These are phyloP conservation scores for Chrysopogon serrulatus DNA, from an alignment of 176 grass and related monocot genomes.

Conservation along the genomic window DNA sequence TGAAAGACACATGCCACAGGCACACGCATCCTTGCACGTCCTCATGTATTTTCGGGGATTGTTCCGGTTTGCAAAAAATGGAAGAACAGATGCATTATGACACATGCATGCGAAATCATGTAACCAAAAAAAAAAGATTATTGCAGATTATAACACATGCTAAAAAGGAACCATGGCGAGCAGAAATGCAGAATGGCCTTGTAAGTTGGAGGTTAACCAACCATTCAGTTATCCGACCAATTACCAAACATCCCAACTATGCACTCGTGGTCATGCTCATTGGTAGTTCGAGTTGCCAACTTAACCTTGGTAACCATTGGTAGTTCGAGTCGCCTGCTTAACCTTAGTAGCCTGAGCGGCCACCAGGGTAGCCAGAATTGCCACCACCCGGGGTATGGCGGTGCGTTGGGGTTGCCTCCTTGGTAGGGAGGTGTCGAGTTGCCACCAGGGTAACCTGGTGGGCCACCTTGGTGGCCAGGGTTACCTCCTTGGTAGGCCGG, in stretches of 20 bases:
- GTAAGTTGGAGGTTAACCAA: too few relatives aligned
- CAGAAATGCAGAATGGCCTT: not conserved
- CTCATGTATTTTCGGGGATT: too few relatives aligned
- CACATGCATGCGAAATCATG: not conserved
- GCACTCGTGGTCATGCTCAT: not conserved
- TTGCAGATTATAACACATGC: not conserved
- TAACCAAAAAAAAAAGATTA: not conserved
- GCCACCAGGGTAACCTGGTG: conserved; percentile 34
- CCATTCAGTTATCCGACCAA: too few relatives aligned
- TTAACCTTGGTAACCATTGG: conserved; percentile 14
- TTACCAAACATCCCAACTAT: not conserved
- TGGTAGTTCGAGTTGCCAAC: conserved; percentile 16
- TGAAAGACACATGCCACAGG: too few relatives aligned
- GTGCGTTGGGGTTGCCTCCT: conserved; percentile 10
- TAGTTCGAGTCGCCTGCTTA: conserved; percentile 17
- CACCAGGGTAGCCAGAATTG: not conserved
- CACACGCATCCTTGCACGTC: too few relatives aligned
- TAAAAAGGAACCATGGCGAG: not conserved
- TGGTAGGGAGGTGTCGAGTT: conserved; percentile 27
- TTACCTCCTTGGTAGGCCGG: conserved; percentile 38
- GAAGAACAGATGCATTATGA: not conserved
- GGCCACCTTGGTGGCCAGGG: conserved; percentile 50
- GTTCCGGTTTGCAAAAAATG: not conserved
- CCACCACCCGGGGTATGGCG: not conserved
- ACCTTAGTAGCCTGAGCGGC: conserved; percentile 5